Evolutionary conservation across 371 early-diverging fungal genomes (phyloP), one percentile per base, ranked within the genome.

Genomic region (Umbelopsis sp.): DNA sequence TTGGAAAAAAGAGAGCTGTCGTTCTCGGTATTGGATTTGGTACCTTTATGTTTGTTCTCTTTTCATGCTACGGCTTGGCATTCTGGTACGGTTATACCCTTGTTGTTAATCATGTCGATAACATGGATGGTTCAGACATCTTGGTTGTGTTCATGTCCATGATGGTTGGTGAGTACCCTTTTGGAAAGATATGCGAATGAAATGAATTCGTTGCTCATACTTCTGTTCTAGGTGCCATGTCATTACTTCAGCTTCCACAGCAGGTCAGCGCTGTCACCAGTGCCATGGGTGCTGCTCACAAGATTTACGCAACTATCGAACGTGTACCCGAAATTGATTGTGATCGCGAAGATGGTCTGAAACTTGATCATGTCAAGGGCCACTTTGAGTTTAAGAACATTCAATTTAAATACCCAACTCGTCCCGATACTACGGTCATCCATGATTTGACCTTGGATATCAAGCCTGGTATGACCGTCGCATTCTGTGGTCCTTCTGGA

Each of bases 351-450:
- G 69, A 53, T 10, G 94, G 94, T 29, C 52, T 74, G 8, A 44
- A 45, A 9, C 50, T 62, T 10, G 70, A 71, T 14, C 14, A 45
- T 3, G 50, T 71, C 0, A 70, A 80, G 0, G 88, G 88, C 10
- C 41, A 70, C 9, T 73, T 89, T 6, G 81, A 71, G 46, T 79
- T 91, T 20, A 68, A 82, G 24, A 74, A 87, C 46, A 89, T 88
- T 22, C 65, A 77, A 12, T 93, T 95, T 80, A 73, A 81, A 53
- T 95, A 96, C 74, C 96, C 96, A 9, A 85, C 87, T 41, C 86
- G 95, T 1, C 86, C 86, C 1, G 83, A 91, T 62, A 86, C 90
- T 9, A 65, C 75, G 66, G 88, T 91, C 65, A 87, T 91, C 72
- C 80, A 85, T 32, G 83, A 88, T 6, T 72, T 96, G 44, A 78